Conservation (phyloP, 2,329 filamentous ascomycete species). For the Fusarium liriodendri region DNA sequence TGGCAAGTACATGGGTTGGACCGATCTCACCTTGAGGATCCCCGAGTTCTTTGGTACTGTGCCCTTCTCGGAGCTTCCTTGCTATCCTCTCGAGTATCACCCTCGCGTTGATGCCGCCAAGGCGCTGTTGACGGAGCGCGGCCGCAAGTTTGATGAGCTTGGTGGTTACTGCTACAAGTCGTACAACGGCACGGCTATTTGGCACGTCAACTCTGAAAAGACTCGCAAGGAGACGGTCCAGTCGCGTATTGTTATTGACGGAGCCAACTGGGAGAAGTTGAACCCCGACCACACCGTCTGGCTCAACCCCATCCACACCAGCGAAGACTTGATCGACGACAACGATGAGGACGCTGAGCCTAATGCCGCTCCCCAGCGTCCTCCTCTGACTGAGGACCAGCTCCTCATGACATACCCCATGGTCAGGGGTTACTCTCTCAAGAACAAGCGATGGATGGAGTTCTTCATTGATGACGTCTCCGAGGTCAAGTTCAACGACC, state of each 20-base stretch:
- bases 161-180: constrained; percentile 61
- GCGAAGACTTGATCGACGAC: constrained; percentile 28
- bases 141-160: constrained; percentile 57
- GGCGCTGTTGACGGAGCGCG: constrained; percentile 52
- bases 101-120: constrained; percentile 51
- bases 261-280: constrained; percentile 46
- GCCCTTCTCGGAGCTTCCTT: constrained; percentile 56
- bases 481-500: constrained; percentile 60
- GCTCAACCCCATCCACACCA: constrained; percentile 16
- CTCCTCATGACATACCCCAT: constrained; percentile 54
- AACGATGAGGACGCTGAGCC: not conserved
- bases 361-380: constrained; percentile 24
- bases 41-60: constrained; percentile 56
- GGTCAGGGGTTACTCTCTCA: constrained; percentile 61
- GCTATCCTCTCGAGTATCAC: constrained; percentile 59
- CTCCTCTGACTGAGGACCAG: constrained; percentile 52
- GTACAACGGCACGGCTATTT: constrained; percentile 54
- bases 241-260: constrained; percentile 48
- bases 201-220: constrained; percentile 37
- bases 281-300: constrained; percentile 43
- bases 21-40: constrained; percentile 50
- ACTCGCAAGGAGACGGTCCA: constrained; percentile 44
- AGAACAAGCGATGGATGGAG: constrained; percentile 60
- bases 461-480: constrained; percentile 59
- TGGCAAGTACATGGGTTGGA: constrained; percentile 59